Evolutionary conservation across 768 basidiomycete genomes (phyloP).

Genomic region (Clitopilus passeckerianus): DNA sequence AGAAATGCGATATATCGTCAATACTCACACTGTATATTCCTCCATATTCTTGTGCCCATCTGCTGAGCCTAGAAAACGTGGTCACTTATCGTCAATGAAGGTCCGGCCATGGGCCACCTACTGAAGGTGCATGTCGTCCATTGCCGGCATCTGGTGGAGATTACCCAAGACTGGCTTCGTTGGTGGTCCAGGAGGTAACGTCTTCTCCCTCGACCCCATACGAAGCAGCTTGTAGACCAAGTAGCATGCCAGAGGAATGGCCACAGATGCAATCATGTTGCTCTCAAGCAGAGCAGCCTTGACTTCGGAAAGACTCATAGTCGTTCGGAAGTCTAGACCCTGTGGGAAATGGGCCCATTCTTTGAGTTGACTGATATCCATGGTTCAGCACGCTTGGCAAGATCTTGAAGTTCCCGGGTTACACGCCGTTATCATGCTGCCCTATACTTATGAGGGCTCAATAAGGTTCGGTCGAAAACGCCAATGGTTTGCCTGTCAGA

Average conservation of each 20-base stretch:
- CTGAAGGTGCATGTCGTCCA: neutral
- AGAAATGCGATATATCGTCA: neutral
- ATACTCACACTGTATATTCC: slow-evolving; percentile 10
- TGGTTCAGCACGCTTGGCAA: neutral
- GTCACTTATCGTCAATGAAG: neutral
- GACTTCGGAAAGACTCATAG: neutral
- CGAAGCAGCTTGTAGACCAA: neutral
- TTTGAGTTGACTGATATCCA: neutral
- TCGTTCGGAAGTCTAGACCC: neutral
- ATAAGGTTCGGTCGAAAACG: no score
- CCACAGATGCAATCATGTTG: neutral
- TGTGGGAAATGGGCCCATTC: neutral
- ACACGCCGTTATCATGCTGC: neutral
- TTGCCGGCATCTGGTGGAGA: neutral
- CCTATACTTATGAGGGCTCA: no score
- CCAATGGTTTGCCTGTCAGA: no score
- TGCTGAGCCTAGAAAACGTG: neutral
- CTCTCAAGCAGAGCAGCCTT: neutral
- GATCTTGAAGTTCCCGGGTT: neutral
- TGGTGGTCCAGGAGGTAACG: neutral
- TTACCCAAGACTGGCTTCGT: neutral
- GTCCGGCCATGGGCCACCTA: neutral
- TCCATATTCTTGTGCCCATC: slow-evolving; percentile 23
- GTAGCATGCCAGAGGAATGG: neutral
- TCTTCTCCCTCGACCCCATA: neutral